Percentiles rank a stretch among this genome's conserved stretches.
Conservation (phyloP, 2,329 filamentous ascomycete species). For the Trichoderma semiorbis region DNA sequence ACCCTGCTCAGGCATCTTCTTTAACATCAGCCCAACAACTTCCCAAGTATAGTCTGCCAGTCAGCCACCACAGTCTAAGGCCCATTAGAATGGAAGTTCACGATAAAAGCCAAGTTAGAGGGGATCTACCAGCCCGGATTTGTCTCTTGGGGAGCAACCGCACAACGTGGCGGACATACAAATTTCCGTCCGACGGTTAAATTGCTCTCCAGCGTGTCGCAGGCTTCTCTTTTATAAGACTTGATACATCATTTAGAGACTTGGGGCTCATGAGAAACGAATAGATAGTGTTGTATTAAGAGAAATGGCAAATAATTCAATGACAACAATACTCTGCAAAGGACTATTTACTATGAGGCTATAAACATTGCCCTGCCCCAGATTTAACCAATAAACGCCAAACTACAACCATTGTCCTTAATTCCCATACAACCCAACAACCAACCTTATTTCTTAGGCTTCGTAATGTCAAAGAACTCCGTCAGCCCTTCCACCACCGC, state of each 20-base stretch:
- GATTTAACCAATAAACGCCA: not conserved
- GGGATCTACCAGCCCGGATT: constrained; percentile 47
- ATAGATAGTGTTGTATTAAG: not conserved
- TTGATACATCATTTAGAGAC: not conserved
- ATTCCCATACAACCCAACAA: not conserved
- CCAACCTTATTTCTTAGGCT: constrained; percentile 44
- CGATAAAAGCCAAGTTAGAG: constrained; percentile 41
- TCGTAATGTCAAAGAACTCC: constrained; percentile 74
- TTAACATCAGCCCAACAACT: constrained; percentile 21
- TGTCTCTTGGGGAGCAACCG: constrained; percentile 49
- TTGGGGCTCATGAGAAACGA: no score
- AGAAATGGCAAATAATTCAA: not conserved
- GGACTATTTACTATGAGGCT: not conserved
- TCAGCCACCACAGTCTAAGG: constrained; percentile 24
- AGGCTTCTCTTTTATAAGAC: rapidly evolving
- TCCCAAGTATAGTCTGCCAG: constrained; percentile 28
- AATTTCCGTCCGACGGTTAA: constrained; percentile 28
- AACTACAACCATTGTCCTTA: not conserved
- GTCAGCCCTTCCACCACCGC: constrained; percentile 75
- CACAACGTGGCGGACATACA: constrained; percentile 47
- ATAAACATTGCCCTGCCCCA: not conserved
- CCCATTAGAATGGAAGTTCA: constrained; percentile 53
- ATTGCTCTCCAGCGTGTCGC: not conserved
- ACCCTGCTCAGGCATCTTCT: constrained; percentile 4
- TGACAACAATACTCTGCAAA: not conserved